Evolutionary conservation across 2,329 filamentous ascomycete genomes (phyloP), one percentile per base, ranked within the genome.

Genomic region (Byssochlamys sp.): DNA sequence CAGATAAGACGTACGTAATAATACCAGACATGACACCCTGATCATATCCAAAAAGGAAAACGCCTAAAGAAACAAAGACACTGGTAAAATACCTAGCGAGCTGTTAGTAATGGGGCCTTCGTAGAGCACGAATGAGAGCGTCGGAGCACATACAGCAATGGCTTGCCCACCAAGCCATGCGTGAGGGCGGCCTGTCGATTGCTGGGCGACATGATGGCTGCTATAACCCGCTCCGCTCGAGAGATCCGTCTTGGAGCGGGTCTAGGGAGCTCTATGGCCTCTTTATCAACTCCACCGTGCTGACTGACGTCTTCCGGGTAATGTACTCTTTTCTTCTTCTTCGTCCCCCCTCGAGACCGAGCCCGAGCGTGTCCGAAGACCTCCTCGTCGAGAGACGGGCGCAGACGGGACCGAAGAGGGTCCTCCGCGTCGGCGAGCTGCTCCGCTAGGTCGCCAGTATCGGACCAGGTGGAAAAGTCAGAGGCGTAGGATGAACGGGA

Each of bases 361-460:
- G 67, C 62, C 33, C 62, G 69, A 59, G 66, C 59, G 58, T 62
- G 66, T 57, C 67, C 79, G 65, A 86, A 78, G 57, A 81, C 77
- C 65, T 84, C 81, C 67, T 75, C 82, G 72, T 89, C 84, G 58
- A 87, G 75, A 65, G 85, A 85, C 65, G 84, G 79, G 68, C 81
- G 80, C 59, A 92, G 80, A 67, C 84, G 86, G 65, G 85, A 83
- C 65, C 84, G 85, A 65, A 95, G 81, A 59, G 90, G 89, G 72
- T 96, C 90, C 75, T 92, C 85, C 69, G 86, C 85, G 78, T 89
- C 87, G 68, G 84, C 88, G 66, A 91, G 81, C 80, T 95, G 92
- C 78, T 96, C 92, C 69, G 90, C 90, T 67, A 97, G 84, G 75
- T 97, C 94, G 69, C 91, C 92, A 51, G 92, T 96, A 74, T 96